A percentile compares a stretch with the other conserved stretches of the same genome.
Evolutionary conservation across 495 filamentous ascomycete genomes (phyloP).

Genomic region (Penicillium paxilli): DNA sequence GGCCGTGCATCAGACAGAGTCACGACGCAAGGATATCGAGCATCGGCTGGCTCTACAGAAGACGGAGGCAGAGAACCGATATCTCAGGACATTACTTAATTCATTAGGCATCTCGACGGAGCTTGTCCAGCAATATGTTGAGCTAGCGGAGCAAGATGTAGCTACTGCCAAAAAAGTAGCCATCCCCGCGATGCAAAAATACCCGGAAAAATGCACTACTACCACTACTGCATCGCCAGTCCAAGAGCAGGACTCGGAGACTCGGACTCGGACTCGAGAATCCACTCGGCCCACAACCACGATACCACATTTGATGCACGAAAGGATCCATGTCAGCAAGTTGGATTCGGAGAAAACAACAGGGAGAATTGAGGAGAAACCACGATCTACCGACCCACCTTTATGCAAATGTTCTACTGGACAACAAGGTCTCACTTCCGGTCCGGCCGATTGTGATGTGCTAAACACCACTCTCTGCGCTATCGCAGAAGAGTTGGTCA

Average conservation of each 20-base stretch:
- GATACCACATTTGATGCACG: background rate
- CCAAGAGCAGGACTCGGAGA: background rate
- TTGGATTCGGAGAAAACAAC: background rate
- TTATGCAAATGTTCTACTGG: constrained; percentile 32
- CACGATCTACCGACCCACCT: constrained; percentile 8
- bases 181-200: constrained; percentile 33
- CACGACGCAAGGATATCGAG: constrained; percentile 36
- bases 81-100: constrained; percentile 27
- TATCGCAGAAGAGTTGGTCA: constrained; percentile 41
- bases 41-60: constrained; percentile 37
- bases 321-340: background rate
- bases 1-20: constrained; percentile 52
- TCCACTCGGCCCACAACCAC: background rate
- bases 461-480: constrained; percentile 44
- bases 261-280: too few relatives aligned
- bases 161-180: constrained; percentile 34
- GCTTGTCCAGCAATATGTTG: constrained; percentile 33
- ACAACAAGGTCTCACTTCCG: constrained; percentile 3
- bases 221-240: background rate
- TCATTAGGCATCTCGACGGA: constrained; percentile 26
- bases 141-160: constrained; percentile 18
- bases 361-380: background rate
- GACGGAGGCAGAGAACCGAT: constrained; percentile 39
- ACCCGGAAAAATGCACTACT: background rate
- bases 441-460: constrained; percentile 23